These are phyloP conservation scores for Plantago coronopus DNA, from an alignment of 305 asterid genomes.

Conservation along the genomic window DNA sequence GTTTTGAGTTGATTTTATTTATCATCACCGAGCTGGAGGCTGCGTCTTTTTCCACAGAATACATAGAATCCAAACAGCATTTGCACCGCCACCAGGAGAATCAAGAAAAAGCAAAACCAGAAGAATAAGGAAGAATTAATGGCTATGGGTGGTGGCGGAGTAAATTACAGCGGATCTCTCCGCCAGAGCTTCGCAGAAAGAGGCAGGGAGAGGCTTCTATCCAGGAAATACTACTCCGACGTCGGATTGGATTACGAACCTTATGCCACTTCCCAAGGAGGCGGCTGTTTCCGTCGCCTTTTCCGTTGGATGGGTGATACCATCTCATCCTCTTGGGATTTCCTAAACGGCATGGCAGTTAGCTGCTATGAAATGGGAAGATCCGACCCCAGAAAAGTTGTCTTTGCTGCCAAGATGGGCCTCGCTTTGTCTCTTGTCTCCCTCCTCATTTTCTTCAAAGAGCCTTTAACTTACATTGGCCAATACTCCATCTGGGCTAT, in stretches of 20 bases:
- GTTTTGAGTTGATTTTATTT: no score
- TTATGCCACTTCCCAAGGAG: constrained; percentile 24
- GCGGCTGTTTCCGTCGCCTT: constrained; percentile 32
- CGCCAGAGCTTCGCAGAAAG: constrained; percentile 63
- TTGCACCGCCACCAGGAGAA: no score
- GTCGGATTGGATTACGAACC: constrained; percentile 34
- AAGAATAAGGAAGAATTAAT: no score
- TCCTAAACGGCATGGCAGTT: constrained; percentile 24
- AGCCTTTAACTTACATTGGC: constrained; percentile 55
- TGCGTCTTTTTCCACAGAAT: no score
- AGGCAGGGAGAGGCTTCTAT: constrained; percentile 45
- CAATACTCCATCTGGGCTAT: constrained; percentile 80
- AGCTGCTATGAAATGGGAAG: constrained; percentile 58
- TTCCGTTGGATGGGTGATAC: constrained; percentile 24
- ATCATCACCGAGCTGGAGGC: no score
- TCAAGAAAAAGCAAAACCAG: no score
- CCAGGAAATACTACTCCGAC: constrained; percentile 42
- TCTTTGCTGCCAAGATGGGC: constrained; percentile 75
- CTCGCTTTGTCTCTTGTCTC: constrained; percentile 65
- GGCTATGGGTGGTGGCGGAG: neutral
- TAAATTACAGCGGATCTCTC: constrained; percentile 42
- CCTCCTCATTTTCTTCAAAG: constrained; percentile 61
- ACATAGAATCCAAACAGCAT: no score
- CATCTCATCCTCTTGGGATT: constrained; percentile 18
- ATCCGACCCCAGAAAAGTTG: constrained; percentile 75